Conservation (phyloP, 768 basidiomycete genomes). For the Lentinula edodes region DNA sequence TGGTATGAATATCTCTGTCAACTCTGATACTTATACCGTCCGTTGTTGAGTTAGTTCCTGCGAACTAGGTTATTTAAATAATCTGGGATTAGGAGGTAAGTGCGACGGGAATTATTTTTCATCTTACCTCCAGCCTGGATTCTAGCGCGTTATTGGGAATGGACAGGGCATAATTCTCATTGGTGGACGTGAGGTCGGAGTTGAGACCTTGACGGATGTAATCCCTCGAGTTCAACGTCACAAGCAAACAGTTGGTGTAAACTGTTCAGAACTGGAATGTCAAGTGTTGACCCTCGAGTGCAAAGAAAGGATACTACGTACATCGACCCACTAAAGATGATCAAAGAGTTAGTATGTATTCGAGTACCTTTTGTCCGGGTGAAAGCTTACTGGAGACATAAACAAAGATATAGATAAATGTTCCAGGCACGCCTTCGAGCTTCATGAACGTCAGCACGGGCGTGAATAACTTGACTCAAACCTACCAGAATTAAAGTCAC, state of each 20-base stretch:
- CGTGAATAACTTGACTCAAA: background rate
- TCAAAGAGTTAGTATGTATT: background rate
- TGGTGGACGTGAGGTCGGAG: background rate
- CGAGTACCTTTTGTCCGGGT: background rate
- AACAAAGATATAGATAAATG: conserved; percentile 8
- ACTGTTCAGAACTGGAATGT: background rate
- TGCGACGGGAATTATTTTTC: no score
- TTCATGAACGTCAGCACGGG: background rate
- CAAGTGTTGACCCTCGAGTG: background rate
- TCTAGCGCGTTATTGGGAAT: background rate
- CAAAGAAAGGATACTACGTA: background rate
- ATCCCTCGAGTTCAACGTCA: conserved; percentile 7
- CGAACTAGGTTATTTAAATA: background rate
- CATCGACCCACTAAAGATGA: background rate
- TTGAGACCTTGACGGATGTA: conserved; percentile 4
- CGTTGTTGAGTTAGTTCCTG: background rate
- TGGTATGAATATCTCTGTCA: background rate
- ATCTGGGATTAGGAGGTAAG: background rate
- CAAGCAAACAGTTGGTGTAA: conserved; percentile 8
- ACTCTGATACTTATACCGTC: background rate
- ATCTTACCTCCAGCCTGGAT: background rate
- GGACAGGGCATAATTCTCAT: background rate
- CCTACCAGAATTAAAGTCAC: conserved; percentile 4
- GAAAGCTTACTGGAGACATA: conserved; percentile 1
- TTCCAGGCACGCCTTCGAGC: conserved; percentile 1